Evolutionary conservation across 225 moss, liverwort and hornwort genomes (phyloP).

Genomic region (Pleurozium schreberi): DNA sequence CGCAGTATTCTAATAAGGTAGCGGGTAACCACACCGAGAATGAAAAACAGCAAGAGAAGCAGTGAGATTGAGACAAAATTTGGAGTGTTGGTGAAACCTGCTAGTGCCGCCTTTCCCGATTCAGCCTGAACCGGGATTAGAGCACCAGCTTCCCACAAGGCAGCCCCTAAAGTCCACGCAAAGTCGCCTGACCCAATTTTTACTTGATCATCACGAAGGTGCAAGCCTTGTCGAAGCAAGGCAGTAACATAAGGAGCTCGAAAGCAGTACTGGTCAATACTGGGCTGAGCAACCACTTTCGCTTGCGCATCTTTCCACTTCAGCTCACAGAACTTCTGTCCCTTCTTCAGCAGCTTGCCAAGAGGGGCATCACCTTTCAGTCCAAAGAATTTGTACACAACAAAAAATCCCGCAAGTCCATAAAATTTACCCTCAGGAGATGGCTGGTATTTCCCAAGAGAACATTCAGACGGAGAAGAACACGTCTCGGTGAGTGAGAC

Average conservation of each 20-base stretch:
- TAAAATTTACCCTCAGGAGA: conserved; percentile 72
- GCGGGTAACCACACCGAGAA: conserved; percentile 38
- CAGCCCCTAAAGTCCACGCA: conserved; percentile 97
- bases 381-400: conserved; percentile 97
- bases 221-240: conserved; percentile 77
- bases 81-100: conserved; percentile 17
- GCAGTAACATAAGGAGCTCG: conserved; percentile 81
- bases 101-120: conserved; percentile 13
- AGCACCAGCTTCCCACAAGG: conserved; percentile 90
- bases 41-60: conserved; percentile 34
- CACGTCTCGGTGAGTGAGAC: conserved; percentile 21
- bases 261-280: conserved; percentile 95
- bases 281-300: conserved; percentile 73
- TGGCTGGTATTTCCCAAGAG: conserved; percentile 85
- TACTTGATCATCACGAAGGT: conserved; percentile 79
- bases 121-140: conserved; percentile 43
- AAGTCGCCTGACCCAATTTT: conserved; percentile 86
- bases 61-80: conserved; percentile 26
- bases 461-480: conserved; percentile 38
- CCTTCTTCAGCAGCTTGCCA: conserved; percentile 60
- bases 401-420: conserved; percentile 93
- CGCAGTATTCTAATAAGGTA: conserved; percentile 38
- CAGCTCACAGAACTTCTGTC: conserved; percentile 77
- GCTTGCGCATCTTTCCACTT: conserved; percentile 71
- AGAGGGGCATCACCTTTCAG: conserved; percentile 62